Evolutionary conservation across 2,329 filamentous ascomycete species (phyloP).

Genomic region (Talaromyces sp.): DNA sequence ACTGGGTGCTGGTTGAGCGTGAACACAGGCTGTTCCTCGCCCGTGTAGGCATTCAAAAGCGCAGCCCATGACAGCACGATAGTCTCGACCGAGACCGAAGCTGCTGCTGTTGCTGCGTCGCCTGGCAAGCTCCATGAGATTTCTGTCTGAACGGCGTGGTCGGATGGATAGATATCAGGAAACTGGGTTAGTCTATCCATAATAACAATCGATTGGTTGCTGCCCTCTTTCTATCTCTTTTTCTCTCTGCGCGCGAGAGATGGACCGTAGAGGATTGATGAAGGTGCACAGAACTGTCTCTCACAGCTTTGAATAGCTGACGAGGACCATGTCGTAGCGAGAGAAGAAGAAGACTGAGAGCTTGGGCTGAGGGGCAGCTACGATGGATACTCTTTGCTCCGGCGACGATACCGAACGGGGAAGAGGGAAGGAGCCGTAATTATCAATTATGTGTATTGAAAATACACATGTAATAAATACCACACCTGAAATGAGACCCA

Average conservation of each 20-base stretch:
- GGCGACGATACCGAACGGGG: neutral
- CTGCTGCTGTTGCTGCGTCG: conserved; percentile 10
- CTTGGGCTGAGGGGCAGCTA: conserved; percentile 5
- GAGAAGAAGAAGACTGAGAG: neutral
- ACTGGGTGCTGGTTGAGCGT: conserved; percentile 21
- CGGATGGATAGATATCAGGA: conserved; percentile 14
- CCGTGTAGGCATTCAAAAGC: conserved; percentile 25
- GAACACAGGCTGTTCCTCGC: conserved; percentile 27
- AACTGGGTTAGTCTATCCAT: conserved; percentile 22
- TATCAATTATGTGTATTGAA: neutral
- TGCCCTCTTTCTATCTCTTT: neutral
- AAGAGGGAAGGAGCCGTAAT: neutral
- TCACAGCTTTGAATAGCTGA: neutral
- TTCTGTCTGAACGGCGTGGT: conserved; percentile 11
- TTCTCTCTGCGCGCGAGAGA: neutral
- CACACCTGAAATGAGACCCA: too few species aligned
- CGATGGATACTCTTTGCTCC: neutral
- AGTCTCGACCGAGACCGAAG: conserved; percentile 14
- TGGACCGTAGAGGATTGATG: neutral
- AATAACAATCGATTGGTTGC: neutral
- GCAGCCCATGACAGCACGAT: conserved; percentile 24
- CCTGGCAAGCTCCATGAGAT: conserved; percentile 14
- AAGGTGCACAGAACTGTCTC: too few species aligned
- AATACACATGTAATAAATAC: neutral
- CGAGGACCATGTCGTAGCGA: neutral